Base-by-base conservation (phyloP, 176 grass and related monocot genomes). In the Alloteropsis semialata region DNA sequence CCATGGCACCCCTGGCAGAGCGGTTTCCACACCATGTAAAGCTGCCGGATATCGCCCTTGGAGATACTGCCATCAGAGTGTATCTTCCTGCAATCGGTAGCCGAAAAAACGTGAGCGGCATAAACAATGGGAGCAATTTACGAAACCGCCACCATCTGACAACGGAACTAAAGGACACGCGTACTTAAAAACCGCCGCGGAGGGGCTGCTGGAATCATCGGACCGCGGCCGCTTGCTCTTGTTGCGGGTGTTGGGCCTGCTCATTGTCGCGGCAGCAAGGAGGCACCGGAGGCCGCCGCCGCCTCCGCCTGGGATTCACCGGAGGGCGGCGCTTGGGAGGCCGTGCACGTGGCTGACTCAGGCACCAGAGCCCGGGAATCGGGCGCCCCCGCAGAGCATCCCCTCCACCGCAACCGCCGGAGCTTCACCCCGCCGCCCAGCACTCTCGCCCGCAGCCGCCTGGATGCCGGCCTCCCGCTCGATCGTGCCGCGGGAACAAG, bases 211-310 rank as follows among this genome's bases (percentile, higher is more conserved):
- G 27, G 65, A 74, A 10, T 92, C 97, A 83, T 99, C 93, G 22
- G 77, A 58, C 43, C 74, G 89, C 2, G 66, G 84, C 78, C 91
- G 90, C 86, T 99, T 99, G 82, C 78, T 96, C 77, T 99, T 99
- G 81, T 96, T 83, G 81, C 97, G 97, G 22, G 97, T 99, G 78
- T 96, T 94, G 22, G 88, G 97, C 84, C 93, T 91, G 84, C 69
- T 99, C 91, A 93, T 96, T 42, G 55, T 58, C 10, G n/a, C n/a
- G 13, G 55, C n/a, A 13, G 22, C n/a, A 27, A 58, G n/a, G 55
- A 3, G 3, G n/a, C n/a, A n/a, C n/a, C 55, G 6, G 53, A 55
- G 53, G 21, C 53, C 10, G 53, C 21, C 2, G 53, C 19, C 19
- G 21, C 53, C 10, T 21, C 21, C 2, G 53, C 19, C 19, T 22